Evolutionary conservation across 257 asterid species (phyloP), one percentile per base, ranked within the genome.

Genomic region (Scutellaria galericulata): DNA sequence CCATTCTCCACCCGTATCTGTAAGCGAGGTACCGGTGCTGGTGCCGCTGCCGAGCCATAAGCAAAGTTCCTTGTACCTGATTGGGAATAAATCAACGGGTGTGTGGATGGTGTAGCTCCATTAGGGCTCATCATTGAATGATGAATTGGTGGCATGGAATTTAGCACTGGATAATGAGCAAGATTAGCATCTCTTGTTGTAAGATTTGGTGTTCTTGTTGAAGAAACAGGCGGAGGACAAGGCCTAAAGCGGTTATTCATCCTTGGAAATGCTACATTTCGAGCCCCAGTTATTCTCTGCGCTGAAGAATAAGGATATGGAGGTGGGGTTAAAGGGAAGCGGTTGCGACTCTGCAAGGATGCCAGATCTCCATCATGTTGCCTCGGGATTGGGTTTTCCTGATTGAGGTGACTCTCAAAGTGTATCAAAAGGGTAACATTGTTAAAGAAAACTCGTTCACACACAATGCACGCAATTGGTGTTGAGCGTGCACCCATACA

Each of bases 381-480:
- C 71, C 63, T 56, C 5, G 15, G 37, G 37, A 0, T 45, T n/a
- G 42, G 9, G 22, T 3, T 22, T 27, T 71, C 77, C 0, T 50
- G 65, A n/a, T 42, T 5, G 1, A 69, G 35, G 61, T 83, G 85
- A 61, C 78, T 31, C 78, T 58, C 85, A 66, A 80, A 83, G 68
- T 83, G 87, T 6, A 77, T 14, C 44, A 75, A 65, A 8, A 83
- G 80, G 69, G 78, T 75, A 12, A 75, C 62, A 39, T 83, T 75
- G 63, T 83, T 78, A 18, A 9, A 72, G 64, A 83, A 83, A 4
- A 80, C 79, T 68, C 14, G 47, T 54, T 61, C 70, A 73, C 85
- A 83, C 55, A 72, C 83, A 40, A 84, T 62, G 9, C 85, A 83
- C 18, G 83, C 76, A 27, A 80, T 51, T 55, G 80, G 76, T 1